Evolutionary conservation across 371 early-diverging fungal species (phyloP), one percentile per base, ranked within the genome.

Genomic region (Vairimorpha necatrix): DNA sequence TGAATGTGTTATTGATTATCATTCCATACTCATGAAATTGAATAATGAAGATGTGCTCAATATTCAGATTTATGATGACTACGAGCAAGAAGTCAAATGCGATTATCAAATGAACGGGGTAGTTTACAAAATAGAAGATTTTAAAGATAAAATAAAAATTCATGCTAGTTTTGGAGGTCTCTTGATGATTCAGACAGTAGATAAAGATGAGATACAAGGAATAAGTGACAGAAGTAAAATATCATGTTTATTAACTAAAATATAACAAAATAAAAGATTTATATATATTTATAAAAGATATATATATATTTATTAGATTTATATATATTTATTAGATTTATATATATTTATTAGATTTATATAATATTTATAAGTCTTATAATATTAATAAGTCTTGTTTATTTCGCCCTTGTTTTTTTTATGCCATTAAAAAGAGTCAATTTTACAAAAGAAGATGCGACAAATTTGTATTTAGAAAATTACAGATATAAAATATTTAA

Each of bases 81-180:
- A 56, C 33, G 30, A 67, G 22, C 28, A 48, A 33, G 33, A 74
- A 53, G 39, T 74, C 16, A 60, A 74, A 0, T 74, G 74, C 60
- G 47, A 58, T 28, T 74, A 74, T 26, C 66, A 67, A 38, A 66
- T 46, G 39, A 56, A 67, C 42, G 74, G 74, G 38, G 67, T n/a
- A 26, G 33, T 74, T 13, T 74, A 74, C 18, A 34, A 42, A 20
- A 58, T 74, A 11, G 74, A 74, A 38, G 34, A 38, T 3, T 32
- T 24, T 28, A 53, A 42, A 14, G 42, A 30, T n/a, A 66, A 60
- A 39, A n/a, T 36, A 34, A 18, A 53, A 14, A 20, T 74, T 16
- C 50, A 32, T 16, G 65, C 54, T 14, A 58, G 60, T 0, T 67
- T 67, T 42, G 74, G 74, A 0, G 74, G 74, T 6, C 42, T 74